These are phyloP conservation scores for Didymella keratinophila DNA, from an alignment of 2,329 filamentous ascomycete species.

Conservation along the genomic window DNA sequence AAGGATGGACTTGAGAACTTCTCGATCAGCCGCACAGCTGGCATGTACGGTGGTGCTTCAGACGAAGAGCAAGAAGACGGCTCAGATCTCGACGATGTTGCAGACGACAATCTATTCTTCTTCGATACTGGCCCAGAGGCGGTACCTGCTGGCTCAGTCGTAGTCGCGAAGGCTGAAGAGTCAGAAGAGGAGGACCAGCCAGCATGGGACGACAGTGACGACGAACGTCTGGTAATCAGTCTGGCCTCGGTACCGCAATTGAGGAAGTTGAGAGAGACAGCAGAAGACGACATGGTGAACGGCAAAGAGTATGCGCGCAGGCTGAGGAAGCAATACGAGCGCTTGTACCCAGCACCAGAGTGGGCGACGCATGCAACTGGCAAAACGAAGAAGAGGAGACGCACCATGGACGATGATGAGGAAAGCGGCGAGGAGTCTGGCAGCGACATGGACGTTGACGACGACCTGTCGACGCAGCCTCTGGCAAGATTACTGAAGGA, in stretches of 20 bases:
- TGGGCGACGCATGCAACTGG: constrained; percentile 63
- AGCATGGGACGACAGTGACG: constrained; percentile 95
- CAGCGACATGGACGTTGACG: constrained; percentile 62
- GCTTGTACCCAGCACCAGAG: constrained; percentile 67
- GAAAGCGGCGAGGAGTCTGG: constrained; percentile 59
- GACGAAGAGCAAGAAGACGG: constrained; percentile 58
- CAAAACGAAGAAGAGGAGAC: constrained; percentile 57
- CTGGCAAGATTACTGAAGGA: constrained; percentile 82
- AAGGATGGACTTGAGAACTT: constrained; percentile 73
- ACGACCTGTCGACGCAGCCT: constrained; percentile 71
- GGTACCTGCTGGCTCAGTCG: constrained; percentile 51
- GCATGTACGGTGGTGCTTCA: constrained; percentile 38
- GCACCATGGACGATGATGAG: constrained; percentile 50
- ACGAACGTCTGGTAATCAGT: constrained; percentile 85
- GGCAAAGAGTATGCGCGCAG: constrained; percentile 85
- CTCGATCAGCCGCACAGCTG: constrained; percentile 53
- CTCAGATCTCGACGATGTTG: constrained; percentile 66
- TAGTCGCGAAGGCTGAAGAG: constrained; percentile 51
- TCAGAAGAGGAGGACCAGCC: constrained; percentile 57
- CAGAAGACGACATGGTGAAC: constrained; percentile 84
- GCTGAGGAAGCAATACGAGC: constrained; percentile 78
- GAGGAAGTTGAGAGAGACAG: constrained; percentile 81
- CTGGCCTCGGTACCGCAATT: constrained; percentile 77
- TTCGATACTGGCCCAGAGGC: constrained; percentile 71
- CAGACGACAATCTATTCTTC: constrained; percentile 86